These are phyloP conservation scores for Auriscalpium orientale DNA, from an alignment of 768 basidiomycete species.

Conservation along the genomic window DNA sequence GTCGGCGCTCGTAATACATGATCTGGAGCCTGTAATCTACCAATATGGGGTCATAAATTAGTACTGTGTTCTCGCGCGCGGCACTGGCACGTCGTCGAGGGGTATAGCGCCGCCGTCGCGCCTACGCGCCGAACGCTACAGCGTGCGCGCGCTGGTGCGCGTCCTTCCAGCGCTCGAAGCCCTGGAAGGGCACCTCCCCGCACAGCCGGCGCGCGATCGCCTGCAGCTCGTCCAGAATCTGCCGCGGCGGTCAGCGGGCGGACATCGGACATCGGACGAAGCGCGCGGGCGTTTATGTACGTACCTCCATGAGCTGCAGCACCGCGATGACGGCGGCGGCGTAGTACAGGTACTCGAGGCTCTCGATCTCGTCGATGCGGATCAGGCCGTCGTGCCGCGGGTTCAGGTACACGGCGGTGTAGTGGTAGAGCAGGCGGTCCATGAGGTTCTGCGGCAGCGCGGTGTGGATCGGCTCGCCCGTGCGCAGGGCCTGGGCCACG, in stretches of 20 bases:
- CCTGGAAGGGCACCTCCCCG: slow-evolving; percentile 15
- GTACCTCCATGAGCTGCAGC: slow-evolving; percentile 11
- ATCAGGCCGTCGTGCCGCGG: slow-evolving; percentile 5
- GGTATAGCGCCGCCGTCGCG: no score
- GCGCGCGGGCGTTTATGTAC: background rate
- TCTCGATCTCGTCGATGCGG: slow-evolving; percentile 4
- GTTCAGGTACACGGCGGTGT: slow-evolving; percentile 10
- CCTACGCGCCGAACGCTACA: background rate
- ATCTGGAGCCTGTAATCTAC: no score
- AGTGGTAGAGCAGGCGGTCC: slow-evolving; percentile 40
- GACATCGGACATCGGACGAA: background rate
- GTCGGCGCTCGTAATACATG: no score
- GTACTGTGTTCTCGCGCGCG: no score
- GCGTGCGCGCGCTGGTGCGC: slow-evolving; percentile 10
- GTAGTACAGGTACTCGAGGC: slow-evolving; percentile 12
- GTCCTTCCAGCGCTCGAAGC: slow-evolving; percentile 13
- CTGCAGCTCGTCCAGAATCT: slow-evolving; percentile 12
- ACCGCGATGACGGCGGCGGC: slow-evolving; percentile 11
- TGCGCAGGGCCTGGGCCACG: slow-evolving; percentile 13
- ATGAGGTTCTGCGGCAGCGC: slow-evolving; percentile 12
- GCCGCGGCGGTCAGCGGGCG: background rate
- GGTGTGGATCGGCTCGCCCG: slow-evolving; percentile 11
- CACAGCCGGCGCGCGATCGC: slow-evolving; percentile 12
- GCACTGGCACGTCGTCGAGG: no score
- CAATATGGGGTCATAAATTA: no score